These are phyloP conservation scores for Drosera capensis DNA, from an alignment of 148 eudicot genomes.

Conservation along the genomic window DNA sequence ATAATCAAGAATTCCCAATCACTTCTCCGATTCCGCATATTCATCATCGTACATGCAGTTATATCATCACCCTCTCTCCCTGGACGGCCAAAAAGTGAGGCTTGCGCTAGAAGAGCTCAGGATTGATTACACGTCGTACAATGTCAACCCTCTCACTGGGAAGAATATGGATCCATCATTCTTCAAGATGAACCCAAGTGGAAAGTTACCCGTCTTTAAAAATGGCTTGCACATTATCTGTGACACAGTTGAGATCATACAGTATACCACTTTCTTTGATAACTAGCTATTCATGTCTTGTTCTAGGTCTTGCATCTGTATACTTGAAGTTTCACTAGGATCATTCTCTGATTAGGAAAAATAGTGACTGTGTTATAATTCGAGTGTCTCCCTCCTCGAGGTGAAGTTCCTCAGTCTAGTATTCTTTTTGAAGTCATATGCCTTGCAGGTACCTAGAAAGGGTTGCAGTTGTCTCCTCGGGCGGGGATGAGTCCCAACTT, in stretches of 20 bases:
- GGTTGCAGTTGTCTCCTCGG: slow-evolving; percentile 67
- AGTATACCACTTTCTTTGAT: slow-evolving; percentile 37
- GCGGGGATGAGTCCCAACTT: slow-evolving; percentile 28
- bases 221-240: slow-evolving; percentile 66
- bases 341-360: too few relatives aligned
- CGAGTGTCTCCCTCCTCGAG: too few relatives aligned
- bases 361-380: too few relatives aligned
- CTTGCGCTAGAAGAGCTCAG: slow-evolving; percentile 79
- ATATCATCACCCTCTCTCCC: slow-evolving; percentile 83
- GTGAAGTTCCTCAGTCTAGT: too few relatives aligned
- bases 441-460: slow-evolving; percentile 69
- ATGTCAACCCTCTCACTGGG: slow-evolving; percentile 79
- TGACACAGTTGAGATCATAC: slow-evolving; percentile 63
- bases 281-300: too few relatives aligned
- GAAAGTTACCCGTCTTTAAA: slow-evolving; percentile 76
- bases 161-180: slow-evolving; percentile 74
- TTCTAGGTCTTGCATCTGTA: too few relatives aligned
- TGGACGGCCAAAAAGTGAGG: slow-evolving; percentile 96
- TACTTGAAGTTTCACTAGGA: too few relatives aligned
- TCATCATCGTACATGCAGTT: slow-evolving; percentile 50
- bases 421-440: not conserved
- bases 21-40: too few relatives aligned
- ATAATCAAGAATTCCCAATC: too few relatives aligned
- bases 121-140: slow-evolving; percentile 79
- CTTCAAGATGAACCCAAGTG: slow-evolving; percentile 77